Conservation (phyloP, 2,329 filamentous ascomycete genomes). For the Plectosphaerella plurivora region DNA sequence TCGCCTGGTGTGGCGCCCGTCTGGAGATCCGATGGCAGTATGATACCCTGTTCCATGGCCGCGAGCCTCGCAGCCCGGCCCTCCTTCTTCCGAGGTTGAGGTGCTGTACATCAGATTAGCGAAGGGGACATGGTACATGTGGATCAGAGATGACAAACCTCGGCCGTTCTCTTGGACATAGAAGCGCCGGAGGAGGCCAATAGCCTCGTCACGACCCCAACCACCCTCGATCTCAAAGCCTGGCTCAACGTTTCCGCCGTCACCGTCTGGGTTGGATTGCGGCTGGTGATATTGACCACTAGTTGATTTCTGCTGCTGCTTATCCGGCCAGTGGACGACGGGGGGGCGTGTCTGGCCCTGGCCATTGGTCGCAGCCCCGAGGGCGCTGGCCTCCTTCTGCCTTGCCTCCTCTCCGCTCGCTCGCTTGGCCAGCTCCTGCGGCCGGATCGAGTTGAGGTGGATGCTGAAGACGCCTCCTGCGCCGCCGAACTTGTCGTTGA, state of each 20-base stretch:
- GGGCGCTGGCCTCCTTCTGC: neutral
- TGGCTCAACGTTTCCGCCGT: slow-evolving; percentile 68
- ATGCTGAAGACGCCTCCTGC: slow-evolving; percentile 90
- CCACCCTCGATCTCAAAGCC: slow-evolving; percentile 83
- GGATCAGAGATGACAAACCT: slow-evolving; percentile 44
- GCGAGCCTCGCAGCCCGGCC: slow-evolving; percentile 49
- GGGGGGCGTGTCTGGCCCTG: neutral
- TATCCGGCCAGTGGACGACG: neutral
- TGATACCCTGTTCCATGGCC: slow-evolving; percentile 28
- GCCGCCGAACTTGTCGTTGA: slow-evolving; percentile 95
- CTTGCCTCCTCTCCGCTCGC: neutral
- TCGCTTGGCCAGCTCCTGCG: neutral
- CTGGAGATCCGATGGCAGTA: neutral
- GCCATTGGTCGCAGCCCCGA: neutral
- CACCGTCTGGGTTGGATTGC: slow-evolving; percentile 29
- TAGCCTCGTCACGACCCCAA: slow-evolving; percentile 86
- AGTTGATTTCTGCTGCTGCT: neutral
- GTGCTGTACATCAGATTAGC: slow-evolving; percentile 28
- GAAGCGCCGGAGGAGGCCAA: slow-evolving; percentile 86
- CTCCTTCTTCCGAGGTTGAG: slow-evolving; percentile 51
- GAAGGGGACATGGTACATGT: neutral
- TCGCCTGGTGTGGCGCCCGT: neutral
- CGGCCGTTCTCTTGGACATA: slow-evolving; percentile 98
- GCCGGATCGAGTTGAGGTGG: slow-evolving; percentile 53
- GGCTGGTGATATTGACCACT: slow-evolving; percentile 1